Evolutionary conservation across 78 protist species (phyloP).

Genomic region (Dictyostelium intermedium): DNA sequence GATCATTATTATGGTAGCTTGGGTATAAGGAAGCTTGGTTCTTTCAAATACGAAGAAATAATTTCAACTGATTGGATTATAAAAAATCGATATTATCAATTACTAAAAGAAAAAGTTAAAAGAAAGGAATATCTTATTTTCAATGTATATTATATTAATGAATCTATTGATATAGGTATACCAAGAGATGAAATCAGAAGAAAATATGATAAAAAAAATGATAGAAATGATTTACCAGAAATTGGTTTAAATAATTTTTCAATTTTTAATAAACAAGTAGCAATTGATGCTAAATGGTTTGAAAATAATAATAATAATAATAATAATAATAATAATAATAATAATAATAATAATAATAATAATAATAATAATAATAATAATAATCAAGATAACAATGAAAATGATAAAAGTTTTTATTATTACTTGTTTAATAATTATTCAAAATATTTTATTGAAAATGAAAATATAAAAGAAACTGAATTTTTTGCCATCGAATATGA

Average conservation of each 20-base stretch:
- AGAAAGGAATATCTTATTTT: background rate
- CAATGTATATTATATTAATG: background rate
- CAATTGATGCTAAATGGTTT: background rate
- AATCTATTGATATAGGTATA: background rate
- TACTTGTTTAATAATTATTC: background rate
- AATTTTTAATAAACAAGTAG: background rate
- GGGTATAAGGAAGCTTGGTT: background rate
- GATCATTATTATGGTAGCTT: background rate
- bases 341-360: too few relatives aligned
- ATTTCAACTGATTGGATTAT: background rate
- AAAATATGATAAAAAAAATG: background rate
- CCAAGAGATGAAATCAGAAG: background rate
- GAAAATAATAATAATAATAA: too few relatives aligned
- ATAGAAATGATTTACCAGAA: background rate
- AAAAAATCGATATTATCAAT: background rate
- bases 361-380: too few relatives aligned
- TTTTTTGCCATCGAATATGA: background rate
- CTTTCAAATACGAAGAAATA: background rate
- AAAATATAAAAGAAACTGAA: background rate
- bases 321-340: too few relatives aligned
- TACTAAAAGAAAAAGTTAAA: background rate
- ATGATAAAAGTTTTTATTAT: background rate
- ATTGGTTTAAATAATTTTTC: background rate
- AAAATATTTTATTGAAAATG: background rate
- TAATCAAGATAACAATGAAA: too few relatives aligned